Conservation (phyloP, 306 rosid genomes). For the Dalbergia cochinchinensis region DNA sequence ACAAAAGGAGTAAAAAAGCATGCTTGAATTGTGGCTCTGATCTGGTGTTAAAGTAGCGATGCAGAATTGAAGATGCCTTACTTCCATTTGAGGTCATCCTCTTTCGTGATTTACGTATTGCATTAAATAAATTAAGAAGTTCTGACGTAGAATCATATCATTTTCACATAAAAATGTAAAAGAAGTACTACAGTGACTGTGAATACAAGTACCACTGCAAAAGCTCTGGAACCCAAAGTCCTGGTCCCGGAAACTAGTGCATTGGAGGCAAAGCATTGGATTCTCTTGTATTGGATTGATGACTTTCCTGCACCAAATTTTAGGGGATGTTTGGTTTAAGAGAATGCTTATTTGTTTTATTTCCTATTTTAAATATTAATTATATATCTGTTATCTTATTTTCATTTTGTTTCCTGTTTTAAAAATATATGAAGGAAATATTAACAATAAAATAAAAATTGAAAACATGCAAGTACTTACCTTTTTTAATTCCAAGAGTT, state of each 20-base stretch:
- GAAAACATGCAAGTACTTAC: no score
- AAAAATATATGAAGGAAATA: no score
- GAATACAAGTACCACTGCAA: constrained; percentile 6
- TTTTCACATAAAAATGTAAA: constrained; percentile 7
- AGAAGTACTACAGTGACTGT: not conserved
- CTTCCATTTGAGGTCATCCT: constrained; percentile 16
- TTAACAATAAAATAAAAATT: no score
- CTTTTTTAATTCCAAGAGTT: no score
- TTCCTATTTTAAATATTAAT: no score
- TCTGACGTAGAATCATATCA: not conserved
- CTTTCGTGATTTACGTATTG: constrained; percentile 24
- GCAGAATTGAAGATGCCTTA: constrained; percentile 36
- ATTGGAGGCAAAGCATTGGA: constrained; percentile 21
- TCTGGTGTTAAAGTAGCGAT: constrained; percentile 2
- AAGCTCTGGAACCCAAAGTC: constrained; percentile 9
- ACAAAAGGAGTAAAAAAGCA: constrained; percentile 7
- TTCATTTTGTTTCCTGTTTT: no score
- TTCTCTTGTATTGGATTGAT: constrained; percentile 6
- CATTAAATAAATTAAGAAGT: not conserved
- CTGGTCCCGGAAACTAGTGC: constrained; percentile 17
- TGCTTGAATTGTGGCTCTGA: constrained; percentile 23
- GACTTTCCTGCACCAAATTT: not conserved
- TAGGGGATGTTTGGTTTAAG: no score
- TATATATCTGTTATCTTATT: no score
- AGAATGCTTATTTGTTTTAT: no score